Evolutionary conservation across 192 early-diverging fungal species (phyloP).

Genomic region (Rhizophagus clarus): DNA sequence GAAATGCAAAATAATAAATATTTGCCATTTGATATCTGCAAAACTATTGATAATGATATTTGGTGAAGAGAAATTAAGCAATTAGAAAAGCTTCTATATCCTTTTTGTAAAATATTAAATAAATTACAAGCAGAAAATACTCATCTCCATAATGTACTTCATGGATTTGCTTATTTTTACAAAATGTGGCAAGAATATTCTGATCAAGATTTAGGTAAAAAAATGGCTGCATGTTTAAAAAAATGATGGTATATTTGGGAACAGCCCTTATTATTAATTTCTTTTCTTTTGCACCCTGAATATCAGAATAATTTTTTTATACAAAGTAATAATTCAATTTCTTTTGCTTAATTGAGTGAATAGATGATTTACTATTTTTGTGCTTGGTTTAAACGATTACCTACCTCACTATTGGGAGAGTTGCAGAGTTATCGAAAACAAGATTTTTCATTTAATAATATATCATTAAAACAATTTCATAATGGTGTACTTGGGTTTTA

Average conservation of each 20-base stretch:
- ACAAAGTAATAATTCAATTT: not conserved
- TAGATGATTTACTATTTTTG: too few relatives aligned
- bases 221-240: not conserved
- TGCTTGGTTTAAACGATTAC: not conserved
- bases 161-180: not conserved
- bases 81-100: not conserved
- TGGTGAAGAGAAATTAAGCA: not conserved
- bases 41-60: not conserved
- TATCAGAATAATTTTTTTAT: not conserved
- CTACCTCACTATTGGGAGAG: not conserved
- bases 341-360: not conserved
- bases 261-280: too few relatives aligned
- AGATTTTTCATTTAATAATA: not conserved
- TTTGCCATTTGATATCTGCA: not conserved
- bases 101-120: not conserved
- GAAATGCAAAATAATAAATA: too few relatives aligned
- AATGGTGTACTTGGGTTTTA: not conserved
- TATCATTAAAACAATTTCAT: not conserved
- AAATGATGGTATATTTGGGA: too few relatives aligned
- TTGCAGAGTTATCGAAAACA: not conserved
- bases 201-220: not conserved
- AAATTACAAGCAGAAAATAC: conserved; percentile 1
- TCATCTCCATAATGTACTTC: not conserved
- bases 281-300: not conserved
- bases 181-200: not conserved